Base-by-base conservation (phyloP, 495 filamentous ascomycete species). In the Hypoxylon rickii region DNA sequence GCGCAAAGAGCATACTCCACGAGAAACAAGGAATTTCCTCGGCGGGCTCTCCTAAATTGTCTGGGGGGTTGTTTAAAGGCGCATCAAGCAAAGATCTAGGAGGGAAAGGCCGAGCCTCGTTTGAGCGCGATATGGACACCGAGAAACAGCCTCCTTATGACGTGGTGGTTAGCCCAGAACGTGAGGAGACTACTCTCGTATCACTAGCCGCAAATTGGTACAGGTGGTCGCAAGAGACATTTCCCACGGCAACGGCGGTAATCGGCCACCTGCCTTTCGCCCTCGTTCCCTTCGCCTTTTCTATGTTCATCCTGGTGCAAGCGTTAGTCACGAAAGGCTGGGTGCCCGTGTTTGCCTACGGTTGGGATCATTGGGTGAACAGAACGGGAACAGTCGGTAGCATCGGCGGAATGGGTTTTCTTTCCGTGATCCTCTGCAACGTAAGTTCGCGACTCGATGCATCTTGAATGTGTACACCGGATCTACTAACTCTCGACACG, bases 261-360 rank as follows among this genome's bases (percentile, higher is more conserved):
- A 53, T 83, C 3, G 63, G 73, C 2, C 83, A 85, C 61, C 70
- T 88, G 20, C 85, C 85, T 2, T 82, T 81, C 31, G 77, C 83
- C 0, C 75, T 87, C 1, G 72, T 88, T 0, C 85, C 85, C 3
- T 88, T 88, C 58, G 79, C 83, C 1, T 77, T 88, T 41, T 68
- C 76, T 49, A 87, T 88, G 83, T 88, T 88, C 52, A 75, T 88
- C 22, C 77, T 88, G 5, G 84, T 87, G 1, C 83, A 88, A 58
- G 83, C 77, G 0, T 70, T 88, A 18, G 83, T 84, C 7, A 84
- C 81, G 4, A 86, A 85, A 48, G 84, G 85, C 12, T 87, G 85
- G 85, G 82, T 88, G 0, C 74, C 74, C 0, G 82, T 87, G 2
- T 87, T 87, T 58, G 84, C 84, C 0, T 77, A 83, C 55, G 84